Evolutionary conservation across 108 stramenopile species (phyloP), one percentile per base, ranked within the genome.

Genomic region (Nitzschia sp.): DNA sequence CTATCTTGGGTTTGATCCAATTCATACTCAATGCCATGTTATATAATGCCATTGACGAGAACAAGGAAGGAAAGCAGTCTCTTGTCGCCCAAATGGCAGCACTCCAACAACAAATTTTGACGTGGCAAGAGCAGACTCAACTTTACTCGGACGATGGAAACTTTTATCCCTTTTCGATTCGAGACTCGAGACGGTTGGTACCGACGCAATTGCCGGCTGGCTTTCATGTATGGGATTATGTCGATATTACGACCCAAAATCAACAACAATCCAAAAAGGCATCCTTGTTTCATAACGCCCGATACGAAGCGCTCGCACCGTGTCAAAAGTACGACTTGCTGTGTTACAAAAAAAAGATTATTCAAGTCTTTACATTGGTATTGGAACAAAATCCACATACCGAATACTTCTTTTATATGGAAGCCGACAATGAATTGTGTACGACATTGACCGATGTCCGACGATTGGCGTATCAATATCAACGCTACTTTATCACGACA

Each of bases 321-420:
- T 77, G 76, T 45, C 70, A 77, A 65, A 45, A 34, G 0, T 77
- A 77, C 27, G 50, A 63, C 19, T 6, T 71, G 17, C 33, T 53
- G 23, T 77, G 76, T 36, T 77, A 77, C 63, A 62, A 54, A 28
- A 30, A 70, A 22, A 77, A 77, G 34, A 58, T 77, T 26, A 11
- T 77, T 15, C 76, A 77, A 60, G 67, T 77, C 36, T 77, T 77
- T 66, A 55, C 54, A 11, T 45, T 65, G 32, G 63, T 71, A 8
- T 46, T 77, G 28, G 19, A 46, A 29, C 3, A 58, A 0, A 53
- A 54, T 38, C 63, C 76, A 17, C 34, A 70, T 19, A 54, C 69
- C 6, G 38, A 71, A 25, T 71, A 77, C 50, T 71, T 70, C 44
- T 77, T 77, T 58, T 77, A 77, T 30, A 70, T 71, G 54, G 76